Evolutionary conservation across 148 eudicot species (phyloP).

Genomic region (Nyssa sinensis): DNA sequence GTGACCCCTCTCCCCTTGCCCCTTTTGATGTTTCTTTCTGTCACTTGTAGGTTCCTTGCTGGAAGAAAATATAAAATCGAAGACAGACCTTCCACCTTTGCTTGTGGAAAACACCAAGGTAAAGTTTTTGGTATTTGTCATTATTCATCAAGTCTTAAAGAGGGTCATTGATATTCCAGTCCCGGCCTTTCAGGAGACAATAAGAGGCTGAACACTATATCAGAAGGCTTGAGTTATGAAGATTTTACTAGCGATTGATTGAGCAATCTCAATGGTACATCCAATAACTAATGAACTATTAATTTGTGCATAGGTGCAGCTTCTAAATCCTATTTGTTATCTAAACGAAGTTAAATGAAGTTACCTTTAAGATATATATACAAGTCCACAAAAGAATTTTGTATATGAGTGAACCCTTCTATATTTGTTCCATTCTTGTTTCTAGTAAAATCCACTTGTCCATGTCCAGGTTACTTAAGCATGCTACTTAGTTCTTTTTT

Average conservation of each 20-base stretch:
- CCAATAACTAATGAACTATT: slow-evolving; percentile 12
- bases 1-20: too few species aligned
- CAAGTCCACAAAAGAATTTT: too few species aligned
- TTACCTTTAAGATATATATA: too few species aligned
- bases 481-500: too few species aligned
- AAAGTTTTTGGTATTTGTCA: slow-evolving; percentile 17
- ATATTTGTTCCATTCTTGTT: too few species aligned
- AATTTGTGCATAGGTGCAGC: slow-evolving; percentile 3
- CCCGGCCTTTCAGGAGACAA: slow-evolving; percentile 23
- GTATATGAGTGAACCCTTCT: too few species aligned
- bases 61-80: too few species aligned
- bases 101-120: slow-evolving; percentile 72
- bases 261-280: not conserved
- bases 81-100: too few species aligned
- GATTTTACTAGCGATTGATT: slow-evolving; percentile 45
- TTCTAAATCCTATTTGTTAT: not conserved
- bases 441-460: too few species aligned
- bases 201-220: slow-evolving; percentile 37
- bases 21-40: too few species aligned
- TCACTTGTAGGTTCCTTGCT: too few species aligned
- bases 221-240: slow-evolving; percentile 48
- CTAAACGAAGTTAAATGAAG: slow-evolving; percentile 2
- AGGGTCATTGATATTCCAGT: slow-evolving; percentile 13
- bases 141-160: not conserved
- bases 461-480: too few species aligned